Percentiles rank a stretch among this genome's conserved stretches.
These are phyloP conservation scores for Saturnispora saitoi DNA, from an alignment of 805 yeast species.

Conservation along the genomic window DNA sequence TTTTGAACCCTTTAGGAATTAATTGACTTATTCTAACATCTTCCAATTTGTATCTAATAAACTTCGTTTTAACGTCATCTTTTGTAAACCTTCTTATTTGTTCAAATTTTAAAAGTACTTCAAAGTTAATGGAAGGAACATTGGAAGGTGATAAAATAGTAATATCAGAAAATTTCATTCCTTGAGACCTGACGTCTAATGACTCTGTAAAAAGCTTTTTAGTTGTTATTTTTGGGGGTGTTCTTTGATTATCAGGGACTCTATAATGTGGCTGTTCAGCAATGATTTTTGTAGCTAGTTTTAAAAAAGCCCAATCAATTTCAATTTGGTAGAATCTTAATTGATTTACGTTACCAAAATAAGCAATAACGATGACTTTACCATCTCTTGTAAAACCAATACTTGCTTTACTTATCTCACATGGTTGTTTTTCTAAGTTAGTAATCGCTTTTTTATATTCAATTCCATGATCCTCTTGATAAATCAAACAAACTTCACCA, in stretches of 20 bases:
- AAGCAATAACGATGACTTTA: slow-evolving; percentile 35
- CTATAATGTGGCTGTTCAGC: slow-evolving; percentile 40
- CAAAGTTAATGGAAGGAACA: slow-evolving; percentile 34
- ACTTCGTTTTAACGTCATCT: slow-evolving; percentile 15
- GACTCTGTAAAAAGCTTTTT: slow-evolving; percentile 25
- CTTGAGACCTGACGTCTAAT: slow-evolving; percentile 12
- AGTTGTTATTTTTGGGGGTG: slow-evolving; percentile 32
- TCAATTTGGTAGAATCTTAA: slow-evolving; percentile 35
- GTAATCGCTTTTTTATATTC: slow-evolving; percentile 40
- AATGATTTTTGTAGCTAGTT: slow-evolving; percentile 38
- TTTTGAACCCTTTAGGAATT: slow-evolving; percentile 21
- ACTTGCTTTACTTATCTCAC: slow-evolving; percentile 30
- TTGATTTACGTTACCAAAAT: slow-evolving; percentile 28
- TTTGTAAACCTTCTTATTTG: slow-evolving; percentile 13
- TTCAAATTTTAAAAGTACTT: slow-evolving; percentile 38
- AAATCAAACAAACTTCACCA: slow-evolving; percentile 53
- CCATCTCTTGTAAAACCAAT: slow-evolving; percentile 48
- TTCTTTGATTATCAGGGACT: slow-evolving; percentile 39
- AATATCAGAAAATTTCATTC: slow-evolving; percentile 23
- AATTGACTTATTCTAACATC: slow-evolving; percentile 10
- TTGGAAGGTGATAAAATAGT: slow-evolving; percentile 40
- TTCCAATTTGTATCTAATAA: slow-evolving; percentile 23
- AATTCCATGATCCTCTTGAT: slow-evolving; percentile 54
- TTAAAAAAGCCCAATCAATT: slow-evolving; percentile 50
- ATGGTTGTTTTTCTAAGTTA: slow-evolving; percentile 20